Conservation (phyloP, 306 rosid genomes). For the Macrotyloma uniflorum region DNA sequence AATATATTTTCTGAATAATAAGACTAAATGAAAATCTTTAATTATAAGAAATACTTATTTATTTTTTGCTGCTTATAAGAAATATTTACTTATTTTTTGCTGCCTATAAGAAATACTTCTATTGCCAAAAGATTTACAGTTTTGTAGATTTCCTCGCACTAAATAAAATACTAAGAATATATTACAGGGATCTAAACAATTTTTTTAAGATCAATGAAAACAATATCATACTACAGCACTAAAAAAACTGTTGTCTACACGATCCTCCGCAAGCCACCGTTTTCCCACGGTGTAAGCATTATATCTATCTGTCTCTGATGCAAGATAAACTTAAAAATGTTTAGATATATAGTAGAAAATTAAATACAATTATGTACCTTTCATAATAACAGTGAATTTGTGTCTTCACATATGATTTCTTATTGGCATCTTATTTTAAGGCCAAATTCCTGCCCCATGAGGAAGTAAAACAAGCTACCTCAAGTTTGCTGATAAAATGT, state of each 20-base stretch:
- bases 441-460: constrained; percentile 1
- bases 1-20: neutral
- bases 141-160: neutral
- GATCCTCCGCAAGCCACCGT: neutral
- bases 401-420: neutral
- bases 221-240: neutral
- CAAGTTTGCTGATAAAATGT: neutral
- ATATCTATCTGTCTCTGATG: neutral
- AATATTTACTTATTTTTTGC: too few species aligned
- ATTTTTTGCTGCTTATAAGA: too few species aligned
- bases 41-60: neutral
- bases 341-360: neutral
- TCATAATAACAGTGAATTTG: neutral
- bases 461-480: neutral
- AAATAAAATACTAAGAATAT: neutral
- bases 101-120: neutral
- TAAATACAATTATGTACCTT: neutral
- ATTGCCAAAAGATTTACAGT: too few species aligned
- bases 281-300: neutral
- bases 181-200: neutral
- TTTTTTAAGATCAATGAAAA: neutral
- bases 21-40: neutral
- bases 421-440: neutral
- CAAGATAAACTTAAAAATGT: constrained; percentile 2
- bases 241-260: neutral